Evolutionary conservation across 164 flowering plant genomes (phyloP).

Genomic region (Chloranthus sessilifolius): DNA sequence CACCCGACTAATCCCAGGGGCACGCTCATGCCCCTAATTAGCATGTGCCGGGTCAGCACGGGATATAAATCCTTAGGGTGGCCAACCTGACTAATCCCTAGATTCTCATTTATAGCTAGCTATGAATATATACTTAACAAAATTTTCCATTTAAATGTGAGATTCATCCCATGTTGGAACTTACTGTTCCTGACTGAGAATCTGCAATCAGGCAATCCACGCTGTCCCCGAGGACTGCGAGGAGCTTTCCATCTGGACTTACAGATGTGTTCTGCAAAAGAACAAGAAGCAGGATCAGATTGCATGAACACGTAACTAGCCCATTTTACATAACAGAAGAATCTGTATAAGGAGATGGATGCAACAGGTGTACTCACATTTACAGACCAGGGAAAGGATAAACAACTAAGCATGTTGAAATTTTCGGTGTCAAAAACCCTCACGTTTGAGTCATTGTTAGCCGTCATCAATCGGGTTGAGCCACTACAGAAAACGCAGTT

Average conservation of each 20-base stretch:
- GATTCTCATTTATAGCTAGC: too few species aligned
- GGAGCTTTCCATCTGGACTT: conserved; percentile 75
- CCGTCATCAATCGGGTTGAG: conserved; percentile 51
- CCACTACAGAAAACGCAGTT: conserved; percentile 46
- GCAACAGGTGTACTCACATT: conserved; percentile 46
- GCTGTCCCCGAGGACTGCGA: conserved; percentile 87
- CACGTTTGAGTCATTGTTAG: conserved; percentile 78
- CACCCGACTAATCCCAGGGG: too few species aligned
- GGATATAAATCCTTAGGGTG: too few species aligned
- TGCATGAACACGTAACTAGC: too few species aligned
- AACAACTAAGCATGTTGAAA: conserved; percentile 41
- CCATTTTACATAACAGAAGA: too few species aligned
- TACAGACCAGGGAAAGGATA: conserved; percentile 74
- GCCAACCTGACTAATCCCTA: too few species aligned
- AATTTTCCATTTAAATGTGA: too few species aligned
- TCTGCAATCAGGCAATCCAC: conserved; percentile 71
- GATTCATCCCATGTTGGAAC: too few species aligned
- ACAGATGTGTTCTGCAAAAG: conserved; percentile 64
- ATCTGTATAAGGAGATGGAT: too few species aligned
- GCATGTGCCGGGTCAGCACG: too few species aligned
- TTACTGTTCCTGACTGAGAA: conserved; percentile 72
- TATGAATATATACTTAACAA: too few species aligned
- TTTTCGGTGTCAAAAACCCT: conserved; percentile 59
- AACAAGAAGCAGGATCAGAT: neutral
- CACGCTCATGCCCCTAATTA: too few species aligned